Conservation (phyloP, 2,329 filamentous ascomycete species). For the Apiospora rasikravindrae region DNA sequence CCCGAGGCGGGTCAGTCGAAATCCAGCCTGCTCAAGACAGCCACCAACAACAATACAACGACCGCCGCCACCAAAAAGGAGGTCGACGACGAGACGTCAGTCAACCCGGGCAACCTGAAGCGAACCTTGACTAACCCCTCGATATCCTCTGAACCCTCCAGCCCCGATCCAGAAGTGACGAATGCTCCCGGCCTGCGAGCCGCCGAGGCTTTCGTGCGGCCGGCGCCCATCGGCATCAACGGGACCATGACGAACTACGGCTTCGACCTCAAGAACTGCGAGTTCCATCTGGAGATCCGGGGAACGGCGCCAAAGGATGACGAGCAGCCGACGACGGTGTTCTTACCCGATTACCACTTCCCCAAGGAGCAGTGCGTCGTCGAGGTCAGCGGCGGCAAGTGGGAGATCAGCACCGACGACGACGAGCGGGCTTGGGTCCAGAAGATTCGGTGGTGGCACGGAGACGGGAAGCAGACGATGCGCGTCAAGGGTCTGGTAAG, state of each 20-base stretch:
- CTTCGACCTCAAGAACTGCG: constrained; percentile 82
- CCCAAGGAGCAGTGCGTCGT: constrained; percentile 75
- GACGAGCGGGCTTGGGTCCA: constrained; percentile 73
- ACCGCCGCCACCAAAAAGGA: constrained; percentile 40
- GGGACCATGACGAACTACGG: constrained; percentile 74
- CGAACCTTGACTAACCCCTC: constrained; percentile 71
- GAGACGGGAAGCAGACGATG: constrained; percentile 80
- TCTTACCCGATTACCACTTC: constrained; percentile 91
- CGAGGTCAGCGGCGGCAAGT: constrained; percentile 83
- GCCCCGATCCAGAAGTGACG: constrained; percentile 61
- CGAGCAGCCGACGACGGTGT: constrained; percentile 78
- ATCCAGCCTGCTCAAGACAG: constrained; percentile 50
- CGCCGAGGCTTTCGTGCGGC: constrained; percentile 90
- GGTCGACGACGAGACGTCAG: constrained; percentile 57
- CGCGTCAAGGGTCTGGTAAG: constrained; percentile 76
- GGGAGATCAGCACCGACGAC: constrained; percentile 80
- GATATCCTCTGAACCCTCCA: constrained; percentile 63
- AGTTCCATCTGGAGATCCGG: constrained; percentile 74
- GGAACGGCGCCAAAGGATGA: constrained; percentile 64
- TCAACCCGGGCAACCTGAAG: constrained; percentile 79
- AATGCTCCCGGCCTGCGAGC: constrained; percentile 79
- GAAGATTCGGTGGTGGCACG: constrained; percentile 90
- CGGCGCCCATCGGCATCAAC: constrained; percentile 76
- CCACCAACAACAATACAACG: constrained; percentile 29
- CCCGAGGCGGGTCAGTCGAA: constrained; percentile 50